Evolutionary conservation across 371 early-diverging fungal species (phyloP), one percentile per base, ranked within the genome.

Genomic region (Lichtheimia ornata): DNA sequence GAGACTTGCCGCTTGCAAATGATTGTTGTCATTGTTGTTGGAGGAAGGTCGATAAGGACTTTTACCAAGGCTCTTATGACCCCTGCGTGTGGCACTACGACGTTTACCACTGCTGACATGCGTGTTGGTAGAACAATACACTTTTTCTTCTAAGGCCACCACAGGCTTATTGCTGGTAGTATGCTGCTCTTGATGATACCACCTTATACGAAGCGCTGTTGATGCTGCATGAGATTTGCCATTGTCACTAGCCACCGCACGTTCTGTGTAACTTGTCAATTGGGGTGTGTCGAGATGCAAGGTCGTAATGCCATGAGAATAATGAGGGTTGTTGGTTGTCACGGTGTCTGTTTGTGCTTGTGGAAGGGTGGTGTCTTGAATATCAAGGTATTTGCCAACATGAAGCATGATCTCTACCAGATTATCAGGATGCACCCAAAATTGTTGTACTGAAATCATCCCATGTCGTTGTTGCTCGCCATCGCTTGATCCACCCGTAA

Each of bases 391-490:
- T 40, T 61, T 61, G 14, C 47, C 14, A 9, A 61, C 20, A 45
- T 53, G 50, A 12, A 61, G 20, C 30, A 53, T 22, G 35, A 61
- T 18, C 24, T 61, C 61, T 5, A 53, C 25, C 5, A 61, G 28
- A 40, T 61, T 52, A 30, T 61, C 53, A 15, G 61, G 61, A 40
- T 61, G 61, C 5, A 54, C 45, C 61, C 61, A 61, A 20, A 61
- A 61, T 30, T 61, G 57, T 45, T 56, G 24, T 9, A 54, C 28
- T 14, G 54, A 40, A 41, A 54, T 15, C 35, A 54, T 41, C 3
- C 41, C 40, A 22, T 22, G 35, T 35, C 2, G 35, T 35, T 11
- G 35, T 9, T 35, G 35, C 11, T 35, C 35, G 9, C 35, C 11
- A 11, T 35, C 35, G 9, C 1, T 35, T 35, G 35, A 11, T 35